phyloP scores from a whole-genome alignment of 2,329 filamentous ascomycete genomes.

The Botrytis sinoallii region DNA sequence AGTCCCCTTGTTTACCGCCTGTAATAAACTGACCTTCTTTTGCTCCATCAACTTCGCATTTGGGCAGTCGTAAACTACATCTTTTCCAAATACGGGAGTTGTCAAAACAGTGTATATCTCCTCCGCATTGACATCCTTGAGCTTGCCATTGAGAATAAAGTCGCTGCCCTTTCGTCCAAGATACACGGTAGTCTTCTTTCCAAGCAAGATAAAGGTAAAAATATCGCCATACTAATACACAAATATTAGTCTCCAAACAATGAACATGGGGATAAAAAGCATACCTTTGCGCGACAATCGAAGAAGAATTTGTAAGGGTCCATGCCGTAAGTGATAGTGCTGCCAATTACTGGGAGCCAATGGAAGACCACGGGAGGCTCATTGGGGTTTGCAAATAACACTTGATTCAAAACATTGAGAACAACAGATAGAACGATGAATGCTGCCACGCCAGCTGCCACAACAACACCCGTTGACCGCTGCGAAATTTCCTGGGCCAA shows the following conservation, averaged over 20 bases:
- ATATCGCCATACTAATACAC: constrained; percentile 71
- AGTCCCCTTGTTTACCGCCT: neutral
- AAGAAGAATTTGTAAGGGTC: constrained; percentile 88
- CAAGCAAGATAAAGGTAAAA: constrained; percentile 84
- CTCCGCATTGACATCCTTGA: constrained; percentile 85
- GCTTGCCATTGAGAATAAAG: constrained; percentile 87
- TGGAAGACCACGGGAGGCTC: constrained; percentile 80
- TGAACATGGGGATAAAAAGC: constrained; percentile 40
- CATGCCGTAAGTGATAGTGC: constrained; percentile 91
- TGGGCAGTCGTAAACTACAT: constrained; percentile 88
- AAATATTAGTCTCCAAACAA: constrained; percentile 20
- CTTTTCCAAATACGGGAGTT: constrained; percentile 71
- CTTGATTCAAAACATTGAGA: constrained; percentile 75
- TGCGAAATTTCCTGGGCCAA: constrained; percentile 34
- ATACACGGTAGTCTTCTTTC: constrained; percentile 85
- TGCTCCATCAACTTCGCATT: constrained; percentile 94
- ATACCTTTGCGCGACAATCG: constrained; percentile 67
- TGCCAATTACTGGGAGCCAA: constrained; percentile 80
- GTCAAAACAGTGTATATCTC: constrained; percentile 82
- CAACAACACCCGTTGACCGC: constrained; percentile 31
- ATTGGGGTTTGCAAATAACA: constrained; percentile 78
- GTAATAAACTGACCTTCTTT: constrained; percentile 66
- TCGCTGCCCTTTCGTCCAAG: constrained; percentile 81
- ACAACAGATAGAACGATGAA: constrained; percentile 58
- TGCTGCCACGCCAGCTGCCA: constrained; percentile 31